phyloP scores from a whole-genome alignment of 345 rosid species.

The Hevea brasiliensis region DNA sequence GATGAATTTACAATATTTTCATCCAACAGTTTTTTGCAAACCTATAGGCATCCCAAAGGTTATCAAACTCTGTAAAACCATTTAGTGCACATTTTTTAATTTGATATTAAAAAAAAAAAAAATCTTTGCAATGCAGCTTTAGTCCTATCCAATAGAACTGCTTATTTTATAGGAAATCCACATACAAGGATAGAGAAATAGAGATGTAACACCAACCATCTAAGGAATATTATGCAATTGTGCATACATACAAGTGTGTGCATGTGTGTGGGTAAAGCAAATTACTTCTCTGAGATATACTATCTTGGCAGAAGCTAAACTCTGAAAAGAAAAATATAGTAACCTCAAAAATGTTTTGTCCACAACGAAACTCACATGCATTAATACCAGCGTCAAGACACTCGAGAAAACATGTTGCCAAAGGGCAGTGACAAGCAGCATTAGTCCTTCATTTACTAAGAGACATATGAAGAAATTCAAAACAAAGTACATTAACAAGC shows the following conservation, averaged over 20 bases:
- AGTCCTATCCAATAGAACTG: not conserved
- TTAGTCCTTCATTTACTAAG: slow-evolving; percentile 84
- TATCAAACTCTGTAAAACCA: not conserved
- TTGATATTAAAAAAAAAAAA: too few species aligned
- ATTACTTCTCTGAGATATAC: not conserved
- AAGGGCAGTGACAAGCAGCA: slow-evolving; percentile 61
- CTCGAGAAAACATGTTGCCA: slow-evolving; percentile 84
- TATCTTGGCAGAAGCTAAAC: not conserved
- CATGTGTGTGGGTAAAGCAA: not conserved
- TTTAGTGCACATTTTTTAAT: not conserved
- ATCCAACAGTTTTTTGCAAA: too few species aligned
- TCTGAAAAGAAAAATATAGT: not conserved
- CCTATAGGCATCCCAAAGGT: too few species aligned
- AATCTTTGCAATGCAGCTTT: not conserved
- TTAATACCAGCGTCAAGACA: slow-evolving; percentile 53
- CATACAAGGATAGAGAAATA: not conserved
- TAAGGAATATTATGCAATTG: not conserved
- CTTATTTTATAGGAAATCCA: not conserved
- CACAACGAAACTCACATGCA: slow-evolving; percentile 57
- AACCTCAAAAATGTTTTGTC: not conserved
- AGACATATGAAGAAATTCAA: slow-evolving; percentile 93
- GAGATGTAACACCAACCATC: not conserved
- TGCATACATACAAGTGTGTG: too few species aligned
- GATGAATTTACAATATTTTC: not conserved
- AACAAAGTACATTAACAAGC: slow-evolving; percentile 97